These are phyloP conservation scores for Camellia granthamiana DNA, from an alignment of 148 eudicot species.

Conservation along the genomic window DNA sequence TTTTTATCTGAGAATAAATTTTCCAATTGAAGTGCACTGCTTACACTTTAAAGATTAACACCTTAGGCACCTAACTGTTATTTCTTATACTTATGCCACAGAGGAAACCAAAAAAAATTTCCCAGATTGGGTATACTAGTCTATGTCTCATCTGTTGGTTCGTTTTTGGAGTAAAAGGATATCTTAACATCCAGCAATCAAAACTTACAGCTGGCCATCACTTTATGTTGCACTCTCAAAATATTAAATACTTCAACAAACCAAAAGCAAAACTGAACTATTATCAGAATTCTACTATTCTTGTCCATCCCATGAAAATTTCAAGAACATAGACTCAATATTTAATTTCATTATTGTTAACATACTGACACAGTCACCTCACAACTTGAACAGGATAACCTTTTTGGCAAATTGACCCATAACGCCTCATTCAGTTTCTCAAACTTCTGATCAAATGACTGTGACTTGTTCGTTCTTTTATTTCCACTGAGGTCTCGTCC, in stretches of 20 bases:
- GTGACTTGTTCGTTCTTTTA: conserved; percentile 83
- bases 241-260: neutral
- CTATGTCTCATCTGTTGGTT: neutral
- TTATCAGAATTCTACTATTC: neutral
- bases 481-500: conserved; percentile 96
- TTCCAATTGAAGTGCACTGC: neutral
- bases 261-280: conserved; percentile 5
- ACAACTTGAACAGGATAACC: conserved; percentile 95
- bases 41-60: neutral
- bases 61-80: no score
- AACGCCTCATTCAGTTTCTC: conserved; percentile 62
- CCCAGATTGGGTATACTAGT: neutral
- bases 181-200: neutral
- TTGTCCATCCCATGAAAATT: neutral
- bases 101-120: neutral
- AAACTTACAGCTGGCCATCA: neutral
- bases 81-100: neutral
- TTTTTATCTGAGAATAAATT: no score
- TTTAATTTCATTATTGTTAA: neutral
- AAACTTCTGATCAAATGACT: conserved; percentile 82
- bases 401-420: conserved; percentile 69
- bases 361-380: conserved; percentile 40
- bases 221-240: neutral
- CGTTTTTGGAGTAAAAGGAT: neutral
- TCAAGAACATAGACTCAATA: neutral